phyloP scores from a whole-genome alignment of 2,329 filamentous ascomycete species.

The Fusarium coffeatum region DNA sequence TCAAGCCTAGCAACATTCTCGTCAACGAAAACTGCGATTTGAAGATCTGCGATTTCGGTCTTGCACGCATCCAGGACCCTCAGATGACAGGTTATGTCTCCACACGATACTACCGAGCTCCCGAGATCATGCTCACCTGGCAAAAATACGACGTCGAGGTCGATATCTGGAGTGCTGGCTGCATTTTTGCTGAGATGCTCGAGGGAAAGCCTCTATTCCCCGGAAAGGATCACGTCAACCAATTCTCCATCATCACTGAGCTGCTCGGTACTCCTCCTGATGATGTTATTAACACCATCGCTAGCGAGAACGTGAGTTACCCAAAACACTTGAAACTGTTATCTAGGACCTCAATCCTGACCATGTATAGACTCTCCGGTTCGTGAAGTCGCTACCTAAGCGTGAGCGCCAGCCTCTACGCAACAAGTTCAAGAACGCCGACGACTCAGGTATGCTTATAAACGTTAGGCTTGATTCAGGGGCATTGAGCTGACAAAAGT shows the following conservation, averaged over 20 bases:
- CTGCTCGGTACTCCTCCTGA: conserved; percentile 95
- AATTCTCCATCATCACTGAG: conserved; percentile 99
- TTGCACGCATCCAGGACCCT: conserved; percentile 97
- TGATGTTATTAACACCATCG: conserved; percentile 98
- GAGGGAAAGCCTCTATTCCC: conserved; percentile 98
- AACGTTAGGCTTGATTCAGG: neutral
- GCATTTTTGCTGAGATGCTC: conserved; percentile 99
- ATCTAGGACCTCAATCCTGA: conserved; percentile 28
- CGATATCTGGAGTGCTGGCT: conserved; percentile 98
- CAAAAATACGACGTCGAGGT: conserved; percentile 99
- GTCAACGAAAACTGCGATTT: conserved; percentile 99
- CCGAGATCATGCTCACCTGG: conserved; percentile 99
- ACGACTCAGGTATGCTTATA: conserved; percentile 76
- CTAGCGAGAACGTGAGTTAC: conserved; percentile 91
- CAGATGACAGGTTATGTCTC: conserved; percentile 99
- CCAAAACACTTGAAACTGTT: neutral
- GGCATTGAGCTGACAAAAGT: conserved; percentile 3
- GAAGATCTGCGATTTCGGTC: conserved; percentile 98
- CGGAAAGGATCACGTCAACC: conserved; percentile 98
- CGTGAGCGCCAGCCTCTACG: conserved; percentile 87
- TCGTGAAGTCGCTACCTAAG: conserved; percentile 96
- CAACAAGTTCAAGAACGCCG: conserved; percentile 95
- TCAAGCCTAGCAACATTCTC: conserved; percentile 98
- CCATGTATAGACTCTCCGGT: conserved; percentile 80
- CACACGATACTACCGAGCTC: conserved; percentile 97